A percentile compares a stretch with the other conserved stretches of the same genome.
Evolutionary conservation across 345 rosid genomes (phyloP).

Genomic region (Eucalyptus erythrocorys): DNA sequence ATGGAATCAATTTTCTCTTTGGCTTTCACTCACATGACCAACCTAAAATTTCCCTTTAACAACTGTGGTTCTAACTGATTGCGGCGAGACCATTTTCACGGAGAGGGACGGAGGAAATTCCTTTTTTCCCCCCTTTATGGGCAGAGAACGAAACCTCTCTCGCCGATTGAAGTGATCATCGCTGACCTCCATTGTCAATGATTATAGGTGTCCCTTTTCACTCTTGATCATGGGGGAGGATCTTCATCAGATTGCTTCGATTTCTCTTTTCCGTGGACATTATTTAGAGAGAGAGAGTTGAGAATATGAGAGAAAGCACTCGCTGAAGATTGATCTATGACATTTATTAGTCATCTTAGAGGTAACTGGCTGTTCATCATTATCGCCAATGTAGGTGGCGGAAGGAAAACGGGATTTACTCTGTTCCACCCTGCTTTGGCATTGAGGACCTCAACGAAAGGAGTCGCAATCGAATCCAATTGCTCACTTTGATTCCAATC

Average conservation of each 20-base stretch:
- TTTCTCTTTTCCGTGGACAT: too few relatives aligned
- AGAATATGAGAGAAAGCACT: too few relatives aligned
- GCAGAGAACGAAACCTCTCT: neutral
- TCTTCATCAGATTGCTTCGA: too few relatives aligned
- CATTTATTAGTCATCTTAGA: neutral
- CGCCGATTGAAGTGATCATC: neutral
- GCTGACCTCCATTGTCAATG: neutral
- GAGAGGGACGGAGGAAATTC: too few relatives aligned
- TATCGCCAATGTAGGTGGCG: neutral
- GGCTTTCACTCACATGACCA: too few relatives aligned
- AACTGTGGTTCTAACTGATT: too few relatives aligned
- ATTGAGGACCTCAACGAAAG: neutral
- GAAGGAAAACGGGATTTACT: neutral
- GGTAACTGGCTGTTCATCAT: neutral
- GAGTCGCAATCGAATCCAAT: neutral
- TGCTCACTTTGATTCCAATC: neutral
- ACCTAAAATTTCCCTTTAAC: too few relatives aligned
- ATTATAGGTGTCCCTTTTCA: neutral
- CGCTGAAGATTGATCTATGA: neutral
- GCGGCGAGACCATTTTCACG: too few relatives aligned
- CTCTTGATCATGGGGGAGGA: neutral
- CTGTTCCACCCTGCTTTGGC: neutral
- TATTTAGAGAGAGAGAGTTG: too few relatives aligned
- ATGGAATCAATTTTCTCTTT: too few relatives aligned
- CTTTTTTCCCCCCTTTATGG: neutral